Evolutionary conservation across 2,329 filamentous ascomycete genomes (phyloP), one percentile per base, ranked within the genome.

Genomic region (Basipetospora chlamydospora): DNA sequence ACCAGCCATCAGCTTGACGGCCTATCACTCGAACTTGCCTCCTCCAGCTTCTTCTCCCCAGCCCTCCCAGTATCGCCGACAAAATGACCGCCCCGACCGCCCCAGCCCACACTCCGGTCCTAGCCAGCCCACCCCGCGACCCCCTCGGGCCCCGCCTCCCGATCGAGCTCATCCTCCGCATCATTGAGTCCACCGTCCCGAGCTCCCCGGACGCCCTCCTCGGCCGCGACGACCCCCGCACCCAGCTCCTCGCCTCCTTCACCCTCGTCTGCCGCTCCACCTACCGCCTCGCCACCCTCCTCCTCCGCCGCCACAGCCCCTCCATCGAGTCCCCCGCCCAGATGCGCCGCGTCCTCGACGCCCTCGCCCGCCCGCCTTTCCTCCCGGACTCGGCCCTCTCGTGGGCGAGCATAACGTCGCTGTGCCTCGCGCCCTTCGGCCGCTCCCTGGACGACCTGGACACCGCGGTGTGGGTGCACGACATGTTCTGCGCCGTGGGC

Each of bases 271-370:
- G 57, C 25, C 55, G 56, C 3, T 55, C 56, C 12, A 64, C 61
- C 3, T 55, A 62, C 41, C 42, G 46, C 4, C 40, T 58, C 8
- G 62, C 66, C 3, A 52, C 53, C 12, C 56, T 52, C 26, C 50
- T 62, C 9, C 56, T 70, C n/a, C 58, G 58, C 31, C 48, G 58
- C 39, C 54, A 60, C 42, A 68, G 64, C 46, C 42, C 66, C 25
- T 60, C 60, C 43, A 49, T 70, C 26, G 56, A 64, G 34, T 58
- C 58, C 16, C 47, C 48, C 12, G 42, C 42, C 4, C 56, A 57
- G 15, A 53, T 64, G 11, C 47, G 47, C 5, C 36, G 47, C 4
- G 40, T 61, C 20, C 42, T 62, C 10, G 44, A 48, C 9, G 55
- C 53, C 39, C 42, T 65, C 35, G 34, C 6, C 35, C 26, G 9